phyloP scores from a whole-genome alignment of 805 yeast species.

The Lipomyces chichibuensis region DNA sequence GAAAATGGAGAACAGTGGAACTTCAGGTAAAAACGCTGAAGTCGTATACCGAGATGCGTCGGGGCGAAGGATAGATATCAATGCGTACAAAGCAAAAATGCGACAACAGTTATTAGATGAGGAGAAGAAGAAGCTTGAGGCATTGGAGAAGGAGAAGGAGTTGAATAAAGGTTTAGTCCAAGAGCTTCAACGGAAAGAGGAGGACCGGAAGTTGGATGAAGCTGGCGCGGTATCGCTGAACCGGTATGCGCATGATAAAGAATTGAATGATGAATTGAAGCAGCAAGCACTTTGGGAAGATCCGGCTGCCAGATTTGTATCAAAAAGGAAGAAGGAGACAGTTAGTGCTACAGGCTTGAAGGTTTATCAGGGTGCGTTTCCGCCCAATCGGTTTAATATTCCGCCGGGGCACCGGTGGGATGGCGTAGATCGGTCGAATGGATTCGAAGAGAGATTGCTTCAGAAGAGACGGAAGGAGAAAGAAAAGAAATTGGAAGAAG shows the following conservation, averaged over 20 bases:
- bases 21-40: slow-evolving; percentile 36
- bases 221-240: slow-evolving; percentile 40
- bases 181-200: slow-evolving; percentile 46
- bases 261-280: slow-evolving; percentile 45
- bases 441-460: slow-evolving; percentile 73
- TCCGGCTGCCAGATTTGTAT: slow-evolving; percentile 59
- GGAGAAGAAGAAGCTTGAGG: slow-evolving; percentile 32
- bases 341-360: slow-evolving; percentile 53
- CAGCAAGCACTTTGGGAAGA: slow-evolving; percentile 56
- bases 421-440: slow-evolving; percentile 87
- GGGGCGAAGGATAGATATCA: slow-evolving; percentile 58
- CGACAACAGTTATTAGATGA: slow-evolving; percentile 39
- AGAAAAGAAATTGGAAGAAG: slow-evolving; percentile 34
- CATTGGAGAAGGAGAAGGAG: slow-evolving; percentile 38
- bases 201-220: slow-evolving; percentile 43
- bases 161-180: slow-evolving; percentile 50
- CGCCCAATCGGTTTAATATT: slow-evolving; percentile 74
- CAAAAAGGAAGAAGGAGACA: slow-evolving; percentile 36
- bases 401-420: slow-evolving; percentile 87
- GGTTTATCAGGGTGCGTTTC: slow-evolving; percentile 57
- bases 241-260: slow-evolving; percentile 48
- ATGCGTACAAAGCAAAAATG: slow-evolving; percentile 41
- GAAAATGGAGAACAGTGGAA: slow-evolving; percentile 18
- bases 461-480: slow-evolving; percentile 38
- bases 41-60: slow-evolving; percentile 64